phyloP scores from a whole-genome alignment of 1,139 yeast species.

The Wickerhamomyces sp. region DNA sequence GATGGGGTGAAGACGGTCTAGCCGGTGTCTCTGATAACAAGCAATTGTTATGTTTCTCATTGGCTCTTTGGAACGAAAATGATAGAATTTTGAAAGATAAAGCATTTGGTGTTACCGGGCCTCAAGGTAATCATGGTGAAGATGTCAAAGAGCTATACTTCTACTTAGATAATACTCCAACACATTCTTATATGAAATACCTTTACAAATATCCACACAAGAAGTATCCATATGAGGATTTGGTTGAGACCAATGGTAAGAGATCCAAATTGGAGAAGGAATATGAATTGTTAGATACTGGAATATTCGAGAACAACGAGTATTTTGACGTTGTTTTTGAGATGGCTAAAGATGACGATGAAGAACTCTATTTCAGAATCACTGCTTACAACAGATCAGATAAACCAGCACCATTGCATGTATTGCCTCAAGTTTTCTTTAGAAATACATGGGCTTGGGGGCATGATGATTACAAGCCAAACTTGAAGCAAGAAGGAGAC shows the following conservation, averaged over 20 bases:
- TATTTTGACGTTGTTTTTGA: slow-evolving; percentile 91
- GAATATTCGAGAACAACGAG: slow-evolving; percentile 68
- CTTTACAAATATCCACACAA: slow-evolving; percentile 88
- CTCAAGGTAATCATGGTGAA: slow-evolving; percentile 94
- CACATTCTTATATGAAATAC: slow-evolving; percentile 91
- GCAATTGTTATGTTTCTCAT: slow-evolving; percentile 65
- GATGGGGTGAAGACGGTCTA: slow-evolving; percentile 98
- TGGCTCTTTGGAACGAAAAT: slow-evolving; percentile 90
- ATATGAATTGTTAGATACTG: slow-evolving; percentile 73
- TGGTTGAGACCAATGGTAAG: slow-evolving; percentile 64
- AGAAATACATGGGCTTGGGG: slow-evolving; percentile 97
- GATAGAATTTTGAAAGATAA: slow-evolving; percentile 86
- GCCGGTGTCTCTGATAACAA: slow-evolving; percentile 90
- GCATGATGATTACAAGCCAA: slow-evolving; percentile 51
- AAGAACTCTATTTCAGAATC: slow-evolving; percentile 75
- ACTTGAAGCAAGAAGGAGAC: slow-evolving; percentile 37
- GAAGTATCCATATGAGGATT: slow-evolving; percentile 75
- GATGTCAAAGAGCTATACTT: slow-evolving; percentile 78
- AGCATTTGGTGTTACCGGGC: slow-evolving; percentile 85
- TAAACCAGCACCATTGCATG: slow-evolving; percentile 81
- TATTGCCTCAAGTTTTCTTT: slow-evolving; percentile 79
- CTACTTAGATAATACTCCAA: slow-evolving; percentile 86
- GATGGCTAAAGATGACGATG: slow-evolving; percentile 82
- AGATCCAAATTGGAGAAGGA: slow-evolving; percentile 53
- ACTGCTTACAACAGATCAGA: slow-evolving; percentile 87